A percentile compares a stretch with the other conserved stretches of the same genome.
phyloP scores from a whole-genome alignment of 345 rosid species.

The Nephelium lappaceum region DNA sequence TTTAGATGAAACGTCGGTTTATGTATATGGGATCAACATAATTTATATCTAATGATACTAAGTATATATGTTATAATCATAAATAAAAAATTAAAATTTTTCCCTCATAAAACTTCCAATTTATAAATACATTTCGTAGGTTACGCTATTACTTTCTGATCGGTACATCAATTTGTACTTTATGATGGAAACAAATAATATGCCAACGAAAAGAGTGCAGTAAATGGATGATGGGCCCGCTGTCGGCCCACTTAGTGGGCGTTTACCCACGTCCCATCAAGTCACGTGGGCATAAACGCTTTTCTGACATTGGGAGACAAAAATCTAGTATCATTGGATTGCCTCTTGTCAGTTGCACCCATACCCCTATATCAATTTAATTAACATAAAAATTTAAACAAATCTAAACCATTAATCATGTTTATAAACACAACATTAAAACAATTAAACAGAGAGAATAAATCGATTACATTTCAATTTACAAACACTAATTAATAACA shows the following conservation, averaged over 20 bases:
- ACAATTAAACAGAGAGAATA: neutral
- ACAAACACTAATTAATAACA: neutral
- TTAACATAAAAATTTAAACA: neutral
- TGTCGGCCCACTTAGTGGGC: neutral
- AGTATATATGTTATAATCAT: too few relatives aligned
- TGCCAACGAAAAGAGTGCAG: neutral
- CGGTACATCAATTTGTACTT: too few relatives aligned
- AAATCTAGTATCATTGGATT: neutral
- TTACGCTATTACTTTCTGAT: too few relatives aligned
- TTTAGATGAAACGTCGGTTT: too few relatives aligned
- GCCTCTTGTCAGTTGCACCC: neutral
- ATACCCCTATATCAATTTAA: too few relatives aligned
- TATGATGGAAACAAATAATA: too few relatives aligned
- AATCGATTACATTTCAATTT: neutral
- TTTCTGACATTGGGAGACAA: neutral
- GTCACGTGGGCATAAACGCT: conserved; percentile 5
- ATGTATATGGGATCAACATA: too few relatives aligned
- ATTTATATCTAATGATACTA: too few relatives aligned
- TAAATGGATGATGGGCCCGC: neutral
- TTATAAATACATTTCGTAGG: too few relatives aligned
- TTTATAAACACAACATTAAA: neutral
- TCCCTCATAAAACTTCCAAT: too few relatives aligned
- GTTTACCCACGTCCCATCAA: neutral
- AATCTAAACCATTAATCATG: neutral
- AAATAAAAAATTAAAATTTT: too few relatives aligned